phyloP scores from a whole-genome alignment of 345 rosid genomes.

The Ailanthus altissimus region DNA sequence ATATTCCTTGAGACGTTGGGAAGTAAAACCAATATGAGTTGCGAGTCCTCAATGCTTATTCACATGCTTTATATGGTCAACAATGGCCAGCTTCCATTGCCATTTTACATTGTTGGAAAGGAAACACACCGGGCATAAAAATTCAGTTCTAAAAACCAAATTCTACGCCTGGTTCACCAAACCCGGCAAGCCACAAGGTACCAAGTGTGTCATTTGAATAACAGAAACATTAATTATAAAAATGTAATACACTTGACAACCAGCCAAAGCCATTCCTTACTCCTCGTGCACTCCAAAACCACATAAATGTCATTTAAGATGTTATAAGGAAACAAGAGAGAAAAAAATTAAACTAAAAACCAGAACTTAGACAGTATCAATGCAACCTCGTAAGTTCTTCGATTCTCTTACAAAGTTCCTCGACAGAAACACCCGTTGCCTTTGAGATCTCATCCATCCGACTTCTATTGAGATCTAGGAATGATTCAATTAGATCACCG shows the following conservation, averaged over 20 bases:
- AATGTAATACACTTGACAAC: neutral
- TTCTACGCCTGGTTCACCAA: neutral
- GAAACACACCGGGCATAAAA: neutral
- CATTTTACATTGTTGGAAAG: neutral
- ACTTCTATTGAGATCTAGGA: constrained; percentile 68
- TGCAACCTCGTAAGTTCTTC: constrained; percentile 90
- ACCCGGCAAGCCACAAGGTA: neutral
- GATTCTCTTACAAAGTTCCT: constrained; percentile 84
- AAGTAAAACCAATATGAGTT: neutral
- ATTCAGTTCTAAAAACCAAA: neutral
- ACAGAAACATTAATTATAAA: neutral
- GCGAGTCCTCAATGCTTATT: no score
- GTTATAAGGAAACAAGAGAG: neutral
- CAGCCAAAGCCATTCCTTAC: neutral
- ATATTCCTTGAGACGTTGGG: neutral
- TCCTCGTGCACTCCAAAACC: neutral
- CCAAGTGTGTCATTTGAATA: neutral
- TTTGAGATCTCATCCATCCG: constrained; percentile 84
- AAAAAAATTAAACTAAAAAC: neutral
- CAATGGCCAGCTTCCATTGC: neutral
- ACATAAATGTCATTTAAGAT: neutral
- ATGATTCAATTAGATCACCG: constrained; percentile 82
- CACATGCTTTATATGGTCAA: neutral
- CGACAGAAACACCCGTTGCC: constrained; percentile 63
- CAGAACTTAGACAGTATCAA: constrained; percentile 26